Evolutionary conservation across 192 early-diverging fungal genomes (phyloP), one percentile per base, ranked within the genome.

Genomic region (Coemansia javaensis): DNA sequence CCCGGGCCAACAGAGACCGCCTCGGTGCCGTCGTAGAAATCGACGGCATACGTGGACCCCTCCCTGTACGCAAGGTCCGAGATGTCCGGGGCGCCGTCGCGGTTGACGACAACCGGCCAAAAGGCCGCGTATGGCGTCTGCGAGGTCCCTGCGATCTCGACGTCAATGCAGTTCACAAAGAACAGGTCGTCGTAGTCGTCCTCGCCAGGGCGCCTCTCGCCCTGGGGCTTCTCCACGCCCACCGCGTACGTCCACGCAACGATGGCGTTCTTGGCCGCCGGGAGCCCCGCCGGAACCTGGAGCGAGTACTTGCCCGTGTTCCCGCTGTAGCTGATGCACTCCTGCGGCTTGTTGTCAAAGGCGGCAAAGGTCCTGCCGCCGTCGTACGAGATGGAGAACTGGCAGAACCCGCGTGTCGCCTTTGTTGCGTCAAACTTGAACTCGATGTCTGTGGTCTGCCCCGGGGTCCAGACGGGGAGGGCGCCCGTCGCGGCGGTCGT

Each of bases 211-310:
- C n/a, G n/a, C n/a, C n/a, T n/a, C n/a, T n/a, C n/a, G n/a, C n/a
- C n/a, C n/a, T n/a, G n/a, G n/a, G n/a, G n/a, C n/a, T n/a, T n/a
- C n/a, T n/a, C n/a, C n/a, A n/a, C n/a, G n/a, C n/a, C n/a, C n/a
- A n/a, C 83, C 32, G 81, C 81, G 82, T 83, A 88, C 11, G 79
- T 55, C 86, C 86, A 88, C 6, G 76, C 77, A 30, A 82, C 75
- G 15, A 77, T 37, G 6, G 58, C 77, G 1, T 31, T 42, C 37
- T 72, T 59, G 4, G 21, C 30, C 7, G 41, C 11, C 0, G 80
- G 80, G n/a, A 66, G 22, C 16, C 47, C 47, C 38, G 33, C 21
- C 0, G 80, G 80, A 17, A 66, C 23, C 15, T 47, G 52, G 60
- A 55, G 77, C 23, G 15, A 28, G 36, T 58, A 9, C 9, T 40